Evolutionary conservation across 139 green algal genomes (phyloP).

Genomic region (Spirogloea muscicola): DNA sequence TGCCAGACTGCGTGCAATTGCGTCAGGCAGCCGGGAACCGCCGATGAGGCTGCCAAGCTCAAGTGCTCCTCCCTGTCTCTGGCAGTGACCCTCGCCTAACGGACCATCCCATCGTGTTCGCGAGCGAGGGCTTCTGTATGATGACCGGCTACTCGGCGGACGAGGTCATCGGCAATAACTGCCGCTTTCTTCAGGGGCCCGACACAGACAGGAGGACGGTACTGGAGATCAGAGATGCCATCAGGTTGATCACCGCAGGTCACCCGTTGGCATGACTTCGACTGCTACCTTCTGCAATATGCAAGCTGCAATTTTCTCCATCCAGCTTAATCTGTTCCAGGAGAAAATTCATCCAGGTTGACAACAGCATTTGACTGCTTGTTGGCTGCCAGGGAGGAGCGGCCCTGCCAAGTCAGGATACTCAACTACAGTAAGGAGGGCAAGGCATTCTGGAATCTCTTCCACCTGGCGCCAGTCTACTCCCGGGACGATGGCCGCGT

Average conservation of each 20-base stretch:
- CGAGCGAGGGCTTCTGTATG: constrained; percentile 83
- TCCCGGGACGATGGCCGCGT: neutral
- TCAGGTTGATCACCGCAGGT: no score
- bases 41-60: no score
- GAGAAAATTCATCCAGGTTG: no score
- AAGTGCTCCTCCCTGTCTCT: no score
- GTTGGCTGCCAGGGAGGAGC: constrained; percentile 18
- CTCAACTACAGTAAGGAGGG: constrained; percentile 90
- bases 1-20: no score
- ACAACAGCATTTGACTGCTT: no score
- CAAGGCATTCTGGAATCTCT: constrained; percentile 94
- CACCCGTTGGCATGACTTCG: no score
- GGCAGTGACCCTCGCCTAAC: constrained; percentile 7
- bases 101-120: constrained; percentile 91
- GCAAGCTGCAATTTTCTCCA: no score
- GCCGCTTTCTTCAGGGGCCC: constrained; percentile 89
- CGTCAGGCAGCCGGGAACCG: no score
- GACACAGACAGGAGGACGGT: constrained; percentile 77
- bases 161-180: constrained; percentile 95
- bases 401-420: constrained; percentile 61
- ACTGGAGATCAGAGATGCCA: constrained; percentile 61
- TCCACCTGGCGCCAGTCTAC: constrained; percentile 89
- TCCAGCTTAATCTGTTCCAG: no score
- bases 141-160: constrained; percentile 93
- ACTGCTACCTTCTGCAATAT: no score